Evolutionary conservation across 768 basidiomycete species (phyloP), one percentile per base, ranked within the genome.

Genomic region (Suillus variegatus): DNA sequence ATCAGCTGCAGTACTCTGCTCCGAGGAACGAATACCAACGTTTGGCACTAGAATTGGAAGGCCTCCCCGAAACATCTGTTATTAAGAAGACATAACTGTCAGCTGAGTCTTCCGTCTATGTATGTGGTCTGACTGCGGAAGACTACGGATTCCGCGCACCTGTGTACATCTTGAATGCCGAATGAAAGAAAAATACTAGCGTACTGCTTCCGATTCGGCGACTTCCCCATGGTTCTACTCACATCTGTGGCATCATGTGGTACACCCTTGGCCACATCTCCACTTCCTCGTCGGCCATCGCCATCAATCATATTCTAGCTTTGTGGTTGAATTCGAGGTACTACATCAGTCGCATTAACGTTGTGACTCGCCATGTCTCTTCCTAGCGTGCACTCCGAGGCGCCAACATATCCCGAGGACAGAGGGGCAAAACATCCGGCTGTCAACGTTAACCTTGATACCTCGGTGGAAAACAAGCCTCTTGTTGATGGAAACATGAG

Each of bases 401-500:
- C 22, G 14, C 56, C 36, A 22, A 38, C n/a, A 38, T 22, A 57
- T 22, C 13, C 62, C 35, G 16, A 63, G 20, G 55, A 40, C 61
- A 52, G 35, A 20, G 46, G 10, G 44, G 36, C 7, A 36, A 51
- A 62, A 8, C 22, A 56, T 25, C 14, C 22, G 2, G 20, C 7
- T 49, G 28, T 51, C 51, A 16, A 28, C 4, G 28, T 55, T 28
- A 16, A 28, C 4, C 16, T 32, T 8, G 16, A 52, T 9, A 28
- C 51, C 16, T 52, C 25, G 7, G 28, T 32, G 4, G 51, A 32
- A 8, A 32, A 4, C 8, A 28, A 18, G 51, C 51, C 22, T 49
- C 47, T 44, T 25, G 54, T 62, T 38, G 28, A 66, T 32, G 25
- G 58, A 47, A 54, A 65, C 18, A 32, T 46, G 44, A 65, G 36